phyloP scores from a whole-genome alignment of 73 alveolate species.

The Stentor coeruleus region DNA sequence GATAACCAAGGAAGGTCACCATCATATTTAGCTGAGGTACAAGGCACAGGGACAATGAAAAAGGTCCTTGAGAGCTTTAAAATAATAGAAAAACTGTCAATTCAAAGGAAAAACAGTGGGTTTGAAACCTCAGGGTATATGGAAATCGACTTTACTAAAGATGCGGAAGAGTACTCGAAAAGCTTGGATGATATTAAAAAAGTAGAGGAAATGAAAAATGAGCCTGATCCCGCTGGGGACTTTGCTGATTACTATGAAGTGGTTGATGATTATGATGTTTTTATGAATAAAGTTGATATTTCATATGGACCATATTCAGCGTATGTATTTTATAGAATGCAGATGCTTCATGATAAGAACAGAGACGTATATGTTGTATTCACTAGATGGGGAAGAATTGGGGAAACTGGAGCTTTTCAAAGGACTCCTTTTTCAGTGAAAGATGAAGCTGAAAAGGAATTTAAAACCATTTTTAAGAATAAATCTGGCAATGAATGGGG shows the following conservation, averaged over 20 bases:
- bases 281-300: constrained; percentile 92
- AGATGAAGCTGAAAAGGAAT: constrained; percentile 84
- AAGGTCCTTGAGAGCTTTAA: constrained; percentile 43
- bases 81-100: not conserved
- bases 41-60: constrained; percentile 56
- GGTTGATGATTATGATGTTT: constrained; percentile 81
- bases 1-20: constrained; percentile 74
- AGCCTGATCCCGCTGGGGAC: constrained; percentile 69
- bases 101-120: constrained; percentile 22
- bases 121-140: not conserved
- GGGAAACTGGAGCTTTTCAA: constrained; percentile 95
- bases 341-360: constrained; percentile 87
- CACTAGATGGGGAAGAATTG: constrained; percentile 97
- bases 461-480: constrained; percentile 70
- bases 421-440: constrained; percentile 83
- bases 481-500: constrained; percentile 91
- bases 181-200: constrained; percentile 34
- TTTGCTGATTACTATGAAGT: constrained; percentile 64
- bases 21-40: constrained; percentile 55
- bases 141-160: constrained; percentile 62
- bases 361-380: constrained; percentile 88
- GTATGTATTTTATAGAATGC: constrained; percentile 92
- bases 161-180: constrained; percentile 73
- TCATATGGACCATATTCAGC: constrained; percentile 91
- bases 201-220: constrained; percentile 43